Conservation (phyloP, 1,139 yeast species). For the Suhomyces maxii region DNA sequence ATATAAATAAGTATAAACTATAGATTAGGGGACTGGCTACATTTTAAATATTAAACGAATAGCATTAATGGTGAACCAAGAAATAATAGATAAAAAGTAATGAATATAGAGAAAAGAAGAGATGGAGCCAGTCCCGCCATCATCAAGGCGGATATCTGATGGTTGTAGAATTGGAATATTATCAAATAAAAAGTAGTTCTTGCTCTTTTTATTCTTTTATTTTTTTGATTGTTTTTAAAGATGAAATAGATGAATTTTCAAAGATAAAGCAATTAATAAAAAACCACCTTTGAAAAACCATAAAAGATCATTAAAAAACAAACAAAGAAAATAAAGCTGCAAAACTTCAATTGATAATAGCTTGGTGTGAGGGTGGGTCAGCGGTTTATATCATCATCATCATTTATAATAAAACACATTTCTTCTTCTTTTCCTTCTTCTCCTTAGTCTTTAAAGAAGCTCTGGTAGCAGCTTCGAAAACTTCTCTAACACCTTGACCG, state of each 20-base stretch:
- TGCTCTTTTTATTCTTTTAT: not conserved
- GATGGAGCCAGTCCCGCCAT: constrained; percentile 6
- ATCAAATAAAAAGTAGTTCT: not conserved
- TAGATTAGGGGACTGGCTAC: constrained; percentile 1
- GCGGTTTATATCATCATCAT: not conserved
- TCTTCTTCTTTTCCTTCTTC: constrained; percentile 54
- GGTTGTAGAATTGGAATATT: not conserved
- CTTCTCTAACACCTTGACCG: constrained; percentile 88
- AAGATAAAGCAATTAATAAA: not conserved
- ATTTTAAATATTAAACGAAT: constrained; percentile 8
- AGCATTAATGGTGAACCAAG: constrained; percentile 12
- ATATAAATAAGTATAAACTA: no score
- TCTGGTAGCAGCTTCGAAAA: constrained; percentile 89
- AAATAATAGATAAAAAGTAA: constrained; percentile 7
- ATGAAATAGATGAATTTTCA: not conserved
- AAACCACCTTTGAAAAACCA: no score
- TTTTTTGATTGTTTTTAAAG: not conserved
- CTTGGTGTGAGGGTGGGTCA: not conserved
- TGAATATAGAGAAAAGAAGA: constrained; percentile 10
- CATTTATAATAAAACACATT: constrained; percentile 58
- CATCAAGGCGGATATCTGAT: constrained; percentile 1
- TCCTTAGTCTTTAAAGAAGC: constrained; percentile 72
- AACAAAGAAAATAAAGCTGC: no score
- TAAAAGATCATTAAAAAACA: no score
- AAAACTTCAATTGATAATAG: not conserved